phyloP scores from a whole-genome alignment of 176 grass and related monocot genomes.

The Rhynchospora pubera region DNA sequence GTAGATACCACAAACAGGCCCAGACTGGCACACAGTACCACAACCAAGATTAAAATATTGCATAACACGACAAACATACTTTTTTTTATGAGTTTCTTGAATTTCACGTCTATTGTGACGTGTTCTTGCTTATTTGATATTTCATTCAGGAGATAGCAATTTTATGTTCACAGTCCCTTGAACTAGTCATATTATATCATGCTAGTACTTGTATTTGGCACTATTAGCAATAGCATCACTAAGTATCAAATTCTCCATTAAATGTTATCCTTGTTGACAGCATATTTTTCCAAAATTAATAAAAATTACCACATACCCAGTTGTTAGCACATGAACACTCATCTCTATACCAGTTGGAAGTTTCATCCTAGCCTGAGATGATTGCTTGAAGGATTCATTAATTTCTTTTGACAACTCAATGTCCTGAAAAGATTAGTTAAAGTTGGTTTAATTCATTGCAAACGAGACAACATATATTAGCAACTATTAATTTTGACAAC shows the following conservation, averaged over 20 bases:
- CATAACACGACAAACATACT: background rate
- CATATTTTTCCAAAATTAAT: background rate
- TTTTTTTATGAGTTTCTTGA: background rate
- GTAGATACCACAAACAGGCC: background rate
- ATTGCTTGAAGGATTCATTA: constrained; percentile 99
- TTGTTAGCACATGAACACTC: constrained; percentile 99
- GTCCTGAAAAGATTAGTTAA: constrained; percentile 45
- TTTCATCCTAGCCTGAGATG: constrained; percentile 94
- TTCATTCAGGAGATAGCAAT: background rate
- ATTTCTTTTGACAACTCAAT: constrained; percentile 99
- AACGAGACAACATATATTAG: too few relatives aligned
- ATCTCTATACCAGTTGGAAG: constrained; percentile 97
- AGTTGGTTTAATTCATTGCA: too few relatives aligned
- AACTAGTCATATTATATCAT: background rate
- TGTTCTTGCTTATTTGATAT: background rate
- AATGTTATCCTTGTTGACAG: background rate
- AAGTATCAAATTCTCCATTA: background rate
- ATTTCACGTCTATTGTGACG: background rate
- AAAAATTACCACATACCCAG: constrained; percentile 44
- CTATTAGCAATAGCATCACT: background rate
- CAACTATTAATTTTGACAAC: background rate
- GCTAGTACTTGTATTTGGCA: background rate
- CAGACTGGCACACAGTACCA: background rate
- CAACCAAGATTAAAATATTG: background rate
- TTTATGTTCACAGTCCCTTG: too few relatives aligned